A percentile compares a stretch with the other conserved stretches of the same genome.
phyloP scores from a whole-genome alignment of 805 yeast genomes.

The Starmera dryadoides region DNA sequence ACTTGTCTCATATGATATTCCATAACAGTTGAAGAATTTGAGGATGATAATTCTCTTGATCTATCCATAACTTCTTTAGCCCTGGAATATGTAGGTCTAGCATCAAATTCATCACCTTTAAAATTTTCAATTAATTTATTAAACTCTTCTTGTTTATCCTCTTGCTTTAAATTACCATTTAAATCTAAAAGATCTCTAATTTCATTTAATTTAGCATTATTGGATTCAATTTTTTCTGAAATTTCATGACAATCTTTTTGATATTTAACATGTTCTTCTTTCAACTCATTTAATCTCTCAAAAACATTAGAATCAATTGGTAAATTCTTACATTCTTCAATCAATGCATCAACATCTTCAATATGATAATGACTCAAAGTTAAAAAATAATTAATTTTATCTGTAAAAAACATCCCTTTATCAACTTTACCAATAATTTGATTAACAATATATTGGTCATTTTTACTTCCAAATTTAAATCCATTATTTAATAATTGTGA shows the following conservation, averaged over 20 bases:
- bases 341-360: conserved; percentile 4
- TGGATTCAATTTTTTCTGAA: conserved; percentile 5
- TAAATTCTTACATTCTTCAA: conserved; percentile 7
- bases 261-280: conserved; percentile 6
- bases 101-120: conserved; percentile 23
- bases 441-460: conserved; percentile 12
- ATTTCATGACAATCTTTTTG: conserved; percentile 12
- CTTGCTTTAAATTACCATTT: conserved; percentile 2
- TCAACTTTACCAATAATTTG: conserved; percentile 4
- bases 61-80: conserved; percentile 20
- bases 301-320: conserved; percentile 16
- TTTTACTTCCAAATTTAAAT: conserved; percentile 13
- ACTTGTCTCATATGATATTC: conserved; percentile 18
- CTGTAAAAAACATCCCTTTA: conserved; percentile 11
- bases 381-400: conserved; percentile 5
- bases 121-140: conserved; percentile 11
- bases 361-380: conserved; percentile 4
- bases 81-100: conserved; percentile 24
- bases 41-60: conserved; percentile 5
- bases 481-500: conserved; percentile 19
- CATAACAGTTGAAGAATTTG: conserved; percentile 4
- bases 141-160: conserved; percentile 3
- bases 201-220: conserved; percentile 7
- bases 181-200: conserved; percentile 3
- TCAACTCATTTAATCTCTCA: conserved; percentile 8